phyloP scores from a whole-genome alignment of 129 eudicot species.

The Artemisia tridentata region DNA sequence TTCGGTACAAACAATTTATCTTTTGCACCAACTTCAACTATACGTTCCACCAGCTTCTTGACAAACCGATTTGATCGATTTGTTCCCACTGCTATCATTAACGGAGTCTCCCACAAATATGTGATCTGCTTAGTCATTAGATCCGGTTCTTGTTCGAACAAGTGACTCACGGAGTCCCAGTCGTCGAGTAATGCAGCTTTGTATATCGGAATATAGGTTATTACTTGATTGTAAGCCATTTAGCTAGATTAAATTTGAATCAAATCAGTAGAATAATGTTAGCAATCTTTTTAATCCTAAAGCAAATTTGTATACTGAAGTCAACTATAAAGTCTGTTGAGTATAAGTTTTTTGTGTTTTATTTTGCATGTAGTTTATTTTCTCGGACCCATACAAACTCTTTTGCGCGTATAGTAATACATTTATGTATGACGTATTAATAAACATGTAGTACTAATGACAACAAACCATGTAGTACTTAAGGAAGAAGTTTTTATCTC shows the following conservation, averaged over 20 bases:
- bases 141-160: conserved; percentile 11
- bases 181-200: conserved; percentile 16
- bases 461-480: no score
- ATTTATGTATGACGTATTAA: no score
- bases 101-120: conserved; percentile 7
- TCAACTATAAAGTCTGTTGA: no score
- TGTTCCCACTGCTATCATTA: conserved; percentile 20
- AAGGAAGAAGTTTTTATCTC: no score
- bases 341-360: no score
- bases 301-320: no score
- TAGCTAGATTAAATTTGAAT: not conserved
- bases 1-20: not conserved
- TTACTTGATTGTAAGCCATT: conserved; percentile 13
- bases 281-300: not conserved
- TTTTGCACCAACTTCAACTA: not conserved
- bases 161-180: not conserved
- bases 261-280: not conserved
- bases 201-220: conserved; percentile 11
- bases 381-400: no score
- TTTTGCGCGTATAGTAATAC: no score
- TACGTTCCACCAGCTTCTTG: conserved; percentile 1
- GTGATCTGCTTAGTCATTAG: conserved; percentile 2
- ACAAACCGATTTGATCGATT: conserved; percentile 11
- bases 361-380: no score
- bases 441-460: no score